Evolutionary conservation across 2,329 filamentous ascomycete species (phyloP), one percentile per base, ranked within the genome.

Genomic region (Aspergillus jensenii): DNA sequence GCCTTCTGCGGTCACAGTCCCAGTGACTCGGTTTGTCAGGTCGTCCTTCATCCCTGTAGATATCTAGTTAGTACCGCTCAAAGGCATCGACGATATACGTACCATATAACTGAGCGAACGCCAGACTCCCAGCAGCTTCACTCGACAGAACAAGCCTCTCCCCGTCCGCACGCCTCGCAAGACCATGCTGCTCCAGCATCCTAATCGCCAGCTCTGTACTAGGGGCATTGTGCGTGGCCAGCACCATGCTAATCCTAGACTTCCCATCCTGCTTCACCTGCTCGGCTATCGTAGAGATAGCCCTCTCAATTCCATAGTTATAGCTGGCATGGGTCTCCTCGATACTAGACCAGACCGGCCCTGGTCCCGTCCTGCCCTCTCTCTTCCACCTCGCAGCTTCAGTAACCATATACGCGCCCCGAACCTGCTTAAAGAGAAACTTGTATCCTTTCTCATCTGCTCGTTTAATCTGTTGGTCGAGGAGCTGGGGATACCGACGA

Each of bases 21-120:
- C 54, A n/a, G 47, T 52, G 31, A 58, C 43, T 25, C 21, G 27
- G 49, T 58, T 58, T 1, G 55, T 52, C 11, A 58, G 55, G 33
- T 58, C 55, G 44, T 58, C 55, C 23, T 58, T 53, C 55, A 58
- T 49, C 23, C 47, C 47, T 49, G 31, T 12, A 19, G n/a, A 9
- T 11, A 37, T 33, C 39, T 37, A 39, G 31, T 14, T 6, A 14
- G 17, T 6, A 7, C 8, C 17, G 17, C 17, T 17, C 17, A 4
- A 39, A 17, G 25, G 17, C 3, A 19, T n/a, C 12, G 11, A 14
- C 33, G 15, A 25, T 6, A 25, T 7, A 31, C 9, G 3, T 39
- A 49, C 47, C 47, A 23, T 49, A 49, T 21, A 49, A 11, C 33
- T 49, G 47, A 11, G 31, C 47, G n/a, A 37, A 49, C 2, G 31